Percentiles rank a stretch among this genome's conserved stretches.
These are phyloP conservation scores for Citrus hindsii DNA, from an alignment of 345 rosid species.

Conservation along the genomic window DNA sequence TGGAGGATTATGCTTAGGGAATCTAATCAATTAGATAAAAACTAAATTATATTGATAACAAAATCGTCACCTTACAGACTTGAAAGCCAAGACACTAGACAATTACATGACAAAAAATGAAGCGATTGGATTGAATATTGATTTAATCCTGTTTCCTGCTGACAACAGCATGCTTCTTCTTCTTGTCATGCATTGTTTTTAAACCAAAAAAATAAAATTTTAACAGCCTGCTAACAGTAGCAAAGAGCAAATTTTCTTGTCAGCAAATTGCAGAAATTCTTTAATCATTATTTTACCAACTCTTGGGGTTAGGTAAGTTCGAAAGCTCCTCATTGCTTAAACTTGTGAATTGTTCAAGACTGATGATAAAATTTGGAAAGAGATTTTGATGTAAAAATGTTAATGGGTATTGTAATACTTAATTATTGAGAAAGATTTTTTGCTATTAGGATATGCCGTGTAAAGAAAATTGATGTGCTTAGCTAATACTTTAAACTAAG, in stretches of 20 bases:
- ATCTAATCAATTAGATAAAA: background rate
- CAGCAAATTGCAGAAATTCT: background rate
- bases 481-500: background rate
- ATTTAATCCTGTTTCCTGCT: background rate
- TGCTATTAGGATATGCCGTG: background rate
- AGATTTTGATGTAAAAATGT: slow-evolving; percentile 1
- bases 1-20: background rate
- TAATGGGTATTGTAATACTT: background rate
- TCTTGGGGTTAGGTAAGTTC: background rate
- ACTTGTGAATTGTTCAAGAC: background rate
- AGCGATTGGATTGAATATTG: background rate
- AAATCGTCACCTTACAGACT: background rate
- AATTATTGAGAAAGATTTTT: background rate
- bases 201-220: background rate
- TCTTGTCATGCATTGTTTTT: background rate
- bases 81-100: background rate
- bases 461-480: background rate
- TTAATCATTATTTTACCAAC: background rate
- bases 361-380: slow-evolving; percentile 16
- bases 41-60: background rate
- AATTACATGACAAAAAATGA: background rate
- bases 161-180: background rate
- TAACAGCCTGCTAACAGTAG: too few relatives aligned
- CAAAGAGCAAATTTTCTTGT: too few relatives aligned
- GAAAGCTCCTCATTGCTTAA: background rate